Evolutionary conservation across 805 yeast species (phyloP), one percentile per base, ranked within the genome.

Genomic region (Lachancea waltii): DNA sequence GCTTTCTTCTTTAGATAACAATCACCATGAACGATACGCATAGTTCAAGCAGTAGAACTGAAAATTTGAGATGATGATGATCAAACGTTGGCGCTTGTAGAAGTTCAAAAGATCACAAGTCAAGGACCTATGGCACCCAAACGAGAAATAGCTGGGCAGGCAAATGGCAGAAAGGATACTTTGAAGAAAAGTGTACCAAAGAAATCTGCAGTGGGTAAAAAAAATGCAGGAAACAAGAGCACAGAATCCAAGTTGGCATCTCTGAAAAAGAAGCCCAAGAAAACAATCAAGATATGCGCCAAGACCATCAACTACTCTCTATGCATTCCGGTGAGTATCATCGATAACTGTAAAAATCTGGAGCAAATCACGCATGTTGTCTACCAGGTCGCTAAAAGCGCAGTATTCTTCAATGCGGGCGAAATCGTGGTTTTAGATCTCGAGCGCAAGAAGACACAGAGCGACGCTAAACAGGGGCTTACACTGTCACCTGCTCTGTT

Each of bases 351-450:
- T 33, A 63, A 61, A 26, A 80, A 79, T 46, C 63, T 85, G 35
- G 80, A 80, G 44, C 95, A 86, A 54, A 78, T 77, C 10, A 86
- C 95, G 0, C 67, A 73, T 41, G 68, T 77, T 1, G 77, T 83
- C 1, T 83, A 87, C 51, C 94, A 86, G 58, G 69, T 89, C 11
- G 89, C 95, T 9, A 76, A 81, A 50, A 76, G 79, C 2, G 81
- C 86, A 3, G 74, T 83, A 20, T 66, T 76, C 1, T 86, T 70
- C 57, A 72, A 77, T 38, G 85, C 85, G 5, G 73, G 75, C 4
- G 97, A 89, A 54, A 68, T 89, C 21, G 77, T 87, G 3, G 65
- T 89, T 1, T 66, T 85, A 49, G 83, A 84, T 43, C 63, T 76
- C 27, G 28, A 53, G 32, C 16, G 16, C 24, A 38, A 46, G 23